Percentiles rank a stretch among this genome's conserved stretches.
phyloP scores from a whole-genome alignment of 257 asterid species.

The Phtheirospermum japonicum region DNA sequence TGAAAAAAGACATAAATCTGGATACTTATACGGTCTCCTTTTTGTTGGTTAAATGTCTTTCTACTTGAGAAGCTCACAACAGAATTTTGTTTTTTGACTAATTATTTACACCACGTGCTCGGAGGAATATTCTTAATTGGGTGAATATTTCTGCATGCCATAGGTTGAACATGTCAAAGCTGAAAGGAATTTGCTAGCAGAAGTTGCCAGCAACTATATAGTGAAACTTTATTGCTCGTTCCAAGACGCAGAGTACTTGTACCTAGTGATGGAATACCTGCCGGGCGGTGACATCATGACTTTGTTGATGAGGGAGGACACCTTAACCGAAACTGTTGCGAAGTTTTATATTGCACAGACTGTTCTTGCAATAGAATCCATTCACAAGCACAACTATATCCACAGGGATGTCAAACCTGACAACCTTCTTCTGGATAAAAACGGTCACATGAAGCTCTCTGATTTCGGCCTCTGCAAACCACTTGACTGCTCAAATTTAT shows the following conservation, averaged over 20 bases:
- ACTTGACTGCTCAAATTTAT: conserved; percentile 37
- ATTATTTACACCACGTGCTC: background rate
- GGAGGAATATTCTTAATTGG: conserved; percentile 7
- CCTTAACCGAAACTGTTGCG: conserved; percentile 67
- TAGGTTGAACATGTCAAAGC: conserved; percentile 79
- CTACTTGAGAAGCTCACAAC: no score
- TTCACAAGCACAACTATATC: conserved; percentile 59
- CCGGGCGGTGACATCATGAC: conserved; percentile 87
- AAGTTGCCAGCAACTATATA: conserved; percentile 59
- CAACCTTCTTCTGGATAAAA: conserved; percentile 59
- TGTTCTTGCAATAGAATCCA: conserved; percentile 69
- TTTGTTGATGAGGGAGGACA: conserved; percentile 69
- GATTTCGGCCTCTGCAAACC: conserved; percentile 76
- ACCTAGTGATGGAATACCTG: conserved; percentile 74
- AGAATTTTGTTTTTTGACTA: background rate
- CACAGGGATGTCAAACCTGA: conserved; percentile 71
- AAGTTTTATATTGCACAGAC: conserved; percentile 66
- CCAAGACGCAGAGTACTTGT: conserved; percentile 72
- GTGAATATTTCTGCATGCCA: conserved; percentile 20
- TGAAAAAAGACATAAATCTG: no score
- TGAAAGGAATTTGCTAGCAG: conserved; percentile 74
- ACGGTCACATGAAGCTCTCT: conserved; percentile 64
- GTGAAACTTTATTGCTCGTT: conserved; percentile 71
- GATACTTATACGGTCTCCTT: no score
- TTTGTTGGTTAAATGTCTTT: no score